Percentiles rank a stretch among this genome's conserved stretches.
Conservation (phyloP, 257 asterid species). For the Scutellaria galericulata region DNA sequence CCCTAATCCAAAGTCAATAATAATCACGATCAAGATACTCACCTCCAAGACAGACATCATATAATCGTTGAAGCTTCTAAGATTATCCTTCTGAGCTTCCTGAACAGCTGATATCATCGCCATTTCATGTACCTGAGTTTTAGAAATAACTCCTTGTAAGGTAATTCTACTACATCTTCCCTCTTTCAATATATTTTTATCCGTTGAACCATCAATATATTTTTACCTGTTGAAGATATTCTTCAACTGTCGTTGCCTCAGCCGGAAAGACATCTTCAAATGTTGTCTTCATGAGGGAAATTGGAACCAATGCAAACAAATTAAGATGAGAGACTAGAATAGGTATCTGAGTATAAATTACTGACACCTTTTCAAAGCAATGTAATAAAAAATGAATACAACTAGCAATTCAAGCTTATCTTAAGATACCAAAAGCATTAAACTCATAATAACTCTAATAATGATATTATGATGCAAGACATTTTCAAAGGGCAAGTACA, state of each 20-base stretch:
- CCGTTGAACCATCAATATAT: not conserved
- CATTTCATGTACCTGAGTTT: slow-evolving; percentile 91
- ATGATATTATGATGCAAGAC: not conserved
- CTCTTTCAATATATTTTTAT: not conserved
- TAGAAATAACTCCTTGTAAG: slow-evolving; percentile 31
- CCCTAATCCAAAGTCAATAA: slow-evolving; percentile 13
- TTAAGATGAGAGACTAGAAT: slow-evolving; percentile 14
- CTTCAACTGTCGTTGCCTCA: slow-evolving; percentile 95
- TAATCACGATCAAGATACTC: slow-evolving; percentile 31
- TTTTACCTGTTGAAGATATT: slow-evolving; percentile 90
- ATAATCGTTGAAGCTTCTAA: slow-evolving; percentile 81
- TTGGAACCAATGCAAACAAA: slow-evolving; percentile 27
- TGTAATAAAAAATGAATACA: slow-evolving; percentile 23
- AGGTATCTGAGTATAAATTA: not conserved
- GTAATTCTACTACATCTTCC: slow-evolving; percentile 26
- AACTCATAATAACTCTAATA: not conserved
- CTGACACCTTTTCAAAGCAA: not conserved
- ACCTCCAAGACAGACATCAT: slow-evolving; percentile 98
- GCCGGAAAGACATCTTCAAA: slow-evolving; percentile 97
- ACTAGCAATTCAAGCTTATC: slow-evolving; percentile 6
- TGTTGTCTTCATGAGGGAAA: slow-evolving; percentile 65
- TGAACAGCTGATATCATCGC: slow-evolving; percentile 95
- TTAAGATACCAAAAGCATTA: not conserved
- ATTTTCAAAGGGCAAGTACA: slow-evolving; percentile 10
- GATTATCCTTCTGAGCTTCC: slow-evolving; percentile 95